Percentiles rank a stretch among this genome's conserved stretches.
Conservation (phyloP, 345 rosid species). For the Aethionema arabicum region DNA sequence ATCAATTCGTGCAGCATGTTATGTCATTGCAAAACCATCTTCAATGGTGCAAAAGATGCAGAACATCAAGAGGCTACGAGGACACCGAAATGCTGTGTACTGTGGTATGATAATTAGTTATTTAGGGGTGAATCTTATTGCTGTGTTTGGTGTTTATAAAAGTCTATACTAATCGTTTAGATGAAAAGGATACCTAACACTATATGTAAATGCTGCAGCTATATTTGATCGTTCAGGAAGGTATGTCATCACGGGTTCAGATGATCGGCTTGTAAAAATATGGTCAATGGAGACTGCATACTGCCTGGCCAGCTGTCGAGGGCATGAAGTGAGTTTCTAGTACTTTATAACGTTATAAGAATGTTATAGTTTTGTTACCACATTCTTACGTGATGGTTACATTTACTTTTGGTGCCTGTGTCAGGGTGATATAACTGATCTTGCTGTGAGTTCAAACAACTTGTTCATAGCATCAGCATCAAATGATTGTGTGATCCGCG, state of each 20-base stretch:
- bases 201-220: conserved; percentile 62
- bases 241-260: conserved; percentile 96
- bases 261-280: conserved; percentile 96
- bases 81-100: conserved; percentile 97
- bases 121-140: conserved; percentile 18
- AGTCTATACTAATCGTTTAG: conserved; percentile 4
- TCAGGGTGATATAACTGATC: conserved; percentile 98
- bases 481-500: conserved; percentile 90
- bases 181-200: conserved; percentile 24
- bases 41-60: conserved; percentile 97
- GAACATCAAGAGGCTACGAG: conserved; percentile 83
- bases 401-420: conserved; percentile 34
- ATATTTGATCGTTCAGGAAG: conserved; percentile 93
- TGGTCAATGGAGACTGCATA: conserved; percentile 99
- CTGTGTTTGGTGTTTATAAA: background rate
- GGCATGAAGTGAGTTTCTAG: conserved; percentile 85
- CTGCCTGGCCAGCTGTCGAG: conserved; percentile 98
- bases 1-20: conserved; percentile 89
- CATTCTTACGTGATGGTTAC: conserved; percentile 9
- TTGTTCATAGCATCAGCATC: conserved; percentile 91
- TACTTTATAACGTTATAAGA: conserved; percentile 19
- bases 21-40: conserved; percentile 89
- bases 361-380: conserved; percentile 17
- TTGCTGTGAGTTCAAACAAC: conserved; percentile 97
- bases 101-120: conserved; percentile 61